These are phyloP conservation scores for Santalum album DNA, from an alignment of 164 flowering plant species.

Conservation along the genomic window DNA sequence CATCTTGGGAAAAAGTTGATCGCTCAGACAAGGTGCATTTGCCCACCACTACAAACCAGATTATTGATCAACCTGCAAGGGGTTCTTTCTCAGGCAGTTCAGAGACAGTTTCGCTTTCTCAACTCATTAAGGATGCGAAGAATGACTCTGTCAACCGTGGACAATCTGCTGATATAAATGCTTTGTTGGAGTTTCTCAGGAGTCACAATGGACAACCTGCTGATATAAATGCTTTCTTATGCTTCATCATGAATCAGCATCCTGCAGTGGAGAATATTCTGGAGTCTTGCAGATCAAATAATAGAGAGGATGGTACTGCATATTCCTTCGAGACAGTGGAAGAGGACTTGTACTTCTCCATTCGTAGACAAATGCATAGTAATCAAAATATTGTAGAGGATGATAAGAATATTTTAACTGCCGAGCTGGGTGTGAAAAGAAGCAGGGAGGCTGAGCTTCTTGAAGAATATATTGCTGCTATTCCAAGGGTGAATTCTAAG, in stretches of 20 bases:
- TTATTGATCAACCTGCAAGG: conserved; percentile 16
- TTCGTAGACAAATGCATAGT: conserved; percentile 27
- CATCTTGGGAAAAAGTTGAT: conserved; percentile 52
- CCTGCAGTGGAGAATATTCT: conserved; percentile 34
- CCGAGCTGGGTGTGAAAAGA: conserved; percentile 15
- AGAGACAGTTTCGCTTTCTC: conserved; percentile 24
- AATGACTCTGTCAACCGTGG: conserved; percentile 32
- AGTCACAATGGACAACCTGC: conserved; percentile 25
- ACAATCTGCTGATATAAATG: conserved; percentile 37
- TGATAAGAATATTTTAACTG: conserved; percentile 8
- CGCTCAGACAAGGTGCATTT: conserved; percentile 23
- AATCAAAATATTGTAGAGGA: conserved; percentile 11
- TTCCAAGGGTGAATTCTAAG: conserved; percentile 37
- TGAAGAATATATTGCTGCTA: conserved; percentile 46
- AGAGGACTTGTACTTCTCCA: conserved; percentile 36
- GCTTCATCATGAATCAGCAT: conserved; percentile 32
- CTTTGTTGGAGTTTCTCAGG: conserved; percentile 41
- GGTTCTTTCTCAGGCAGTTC: conserved; percentile 17
- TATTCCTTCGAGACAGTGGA: conserved; percentile 46
- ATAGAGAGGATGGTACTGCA: conserved; percentile 15
- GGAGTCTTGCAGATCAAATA: conserved; percentile 22
- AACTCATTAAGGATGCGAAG: conserved; percentile 33
- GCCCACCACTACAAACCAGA: conserved; percentile 12
- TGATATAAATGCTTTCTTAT: conserved; percentile 46
- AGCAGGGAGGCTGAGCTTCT: conserved; percentile 27